Percentiles rank a stretch among this genome's conserved stretches.
phyloP scores from a whole-genome alignment of 306 rosid genomes.

The Hippophae gyantsensis region DNA sequence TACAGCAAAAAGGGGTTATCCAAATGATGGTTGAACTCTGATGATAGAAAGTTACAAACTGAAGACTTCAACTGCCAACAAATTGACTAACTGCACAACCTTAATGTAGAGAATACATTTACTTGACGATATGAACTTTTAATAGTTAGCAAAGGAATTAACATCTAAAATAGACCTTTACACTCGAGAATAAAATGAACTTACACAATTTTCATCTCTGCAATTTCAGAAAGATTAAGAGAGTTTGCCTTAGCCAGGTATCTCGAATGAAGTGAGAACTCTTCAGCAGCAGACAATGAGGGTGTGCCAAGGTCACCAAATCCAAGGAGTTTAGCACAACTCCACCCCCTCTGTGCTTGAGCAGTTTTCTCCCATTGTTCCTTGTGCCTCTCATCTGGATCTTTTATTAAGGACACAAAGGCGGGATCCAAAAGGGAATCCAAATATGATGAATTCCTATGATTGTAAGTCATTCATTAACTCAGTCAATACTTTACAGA shows the following conservation, averaged over 20 bases:
- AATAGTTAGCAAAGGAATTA: not conserved
- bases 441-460: constrained; percentile 72
- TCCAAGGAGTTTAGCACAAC: constrained; percentile 71
- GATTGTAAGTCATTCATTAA: constrained; percentile 14
- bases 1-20: not conserved
- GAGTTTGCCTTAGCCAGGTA: constrained; percentile 93
- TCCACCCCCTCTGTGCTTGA: constrained; percentile 82
- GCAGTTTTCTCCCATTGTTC: constrained; percentile 98
- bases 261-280: constrained; percentile 92
- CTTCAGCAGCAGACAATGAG: constrained; percentile 79
- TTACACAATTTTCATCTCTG: constrained; percentile 94
- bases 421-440: constrained; percentile 92
- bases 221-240: constrained; percentile 84
- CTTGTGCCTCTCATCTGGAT: constrained; percentile 90
- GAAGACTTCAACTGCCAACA: not conserved
- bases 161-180: constrained; percentile 10
- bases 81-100: no score
- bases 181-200: constrained; percentile 19
- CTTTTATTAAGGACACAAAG: constrained; percentile 96
- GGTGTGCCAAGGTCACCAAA: constrained; percentile 83
- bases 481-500: constrained; percentile 6
- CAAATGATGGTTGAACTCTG: not conserved
- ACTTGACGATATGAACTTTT: no score
- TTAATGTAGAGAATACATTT: not conserved
- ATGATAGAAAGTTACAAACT: not conserved